phyloP scores from a whole-genome alignment of 768 basidiomycete genomes.

The Mycena latifolia region DNA sequence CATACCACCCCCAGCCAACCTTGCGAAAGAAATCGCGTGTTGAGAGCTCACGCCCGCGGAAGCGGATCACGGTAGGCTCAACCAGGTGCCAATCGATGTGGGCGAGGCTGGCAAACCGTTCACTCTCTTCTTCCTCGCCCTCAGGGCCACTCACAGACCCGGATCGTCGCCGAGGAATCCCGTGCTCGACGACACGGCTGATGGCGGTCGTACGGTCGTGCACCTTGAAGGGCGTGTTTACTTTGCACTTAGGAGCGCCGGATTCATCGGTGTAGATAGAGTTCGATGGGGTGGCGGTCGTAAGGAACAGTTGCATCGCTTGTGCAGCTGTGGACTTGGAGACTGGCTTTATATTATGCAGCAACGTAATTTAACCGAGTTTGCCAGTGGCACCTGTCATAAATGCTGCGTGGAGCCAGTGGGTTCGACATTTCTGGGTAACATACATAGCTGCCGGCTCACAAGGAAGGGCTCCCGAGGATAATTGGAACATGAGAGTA shows the following conservation, averaged over 20 bases:
- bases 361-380: too few species aligned
- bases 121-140: conserved; percentile 38
- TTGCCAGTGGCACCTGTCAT: too few species aligned
- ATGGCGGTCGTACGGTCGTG: conserved; percentile 21
- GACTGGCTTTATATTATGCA: too few species aligned
- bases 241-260: conserved; percentile 38
- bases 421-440: too few species aligned
- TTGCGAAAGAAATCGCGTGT: conserved; percentile 43
- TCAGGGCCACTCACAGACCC: background rate
- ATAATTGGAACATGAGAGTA: too few species aligned
- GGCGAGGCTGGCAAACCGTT: conserved; percentile 47
- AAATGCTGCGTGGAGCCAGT: too few species aligned
- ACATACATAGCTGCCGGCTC: too few species aligned
- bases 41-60: conserved; percentile 40
- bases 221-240: conserved; percentile 40
- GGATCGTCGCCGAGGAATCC: background rate
- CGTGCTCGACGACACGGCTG: conserved; percentile 22
- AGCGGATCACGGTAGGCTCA: conserved; percentile 43
- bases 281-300: conserved; percentile 39
- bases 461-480: too few species aligned
- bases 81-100: conserved; percentile 50
- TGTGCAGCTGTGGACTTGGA: background rate
- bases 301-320: conserved; percentile 39
- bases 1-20: conserved; percentile 37
- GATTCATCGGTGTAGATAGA: conserved; percentile 35